phyloP scores from a whole-genome alignment of 805 yeast genomes.

The Candida ficus region DNA sequence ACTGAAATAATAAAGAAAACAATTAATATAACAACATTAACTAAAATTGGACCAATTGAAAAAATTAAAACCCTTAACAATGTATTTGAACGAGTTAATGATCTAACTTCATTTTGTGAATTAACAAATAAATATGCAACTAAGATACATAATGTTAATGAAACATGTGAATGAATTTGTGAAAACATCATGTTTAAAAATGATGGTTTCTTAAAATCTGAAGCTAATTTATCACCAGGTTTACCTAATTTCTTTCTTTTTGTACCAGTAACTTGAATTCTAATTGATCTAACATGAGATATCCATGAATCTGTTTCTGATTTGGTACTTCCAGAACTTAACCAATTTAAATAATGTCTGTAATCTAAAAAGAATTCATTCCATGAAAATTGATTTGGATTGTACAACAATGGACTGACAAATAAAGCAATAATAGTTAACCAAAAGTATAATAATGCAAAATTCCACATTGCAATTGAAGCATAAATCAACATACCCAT shows the following conservation, averaged over 20 bases:
- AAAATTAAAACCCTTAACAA: conserved; percentile 39
- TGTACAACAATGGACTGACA: conserved; percentile 56
- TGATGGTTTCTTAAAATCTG: conserved; percentile 48
- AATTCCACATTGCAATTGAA: conserved; percentile 58
- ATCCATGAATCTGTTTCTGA: conserved; percentile 36
- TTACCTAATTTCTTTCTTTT: conserved; percentile 38
- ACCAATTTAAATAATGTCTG: conserved; percentile 36
- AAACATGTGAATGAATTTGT: conserved; percentile 35
- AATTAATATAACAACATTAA: conserved; percentile 38
- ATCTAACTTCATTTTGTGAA: conserved; percentile 42
- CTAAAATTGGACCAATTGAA: conserved; percentile 41
- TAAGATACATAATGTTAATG: conserved; percentile 31
- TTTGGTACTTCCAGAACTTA: conserved; percentile 46
- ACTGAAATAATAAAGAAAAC: conserved; percentile 37
- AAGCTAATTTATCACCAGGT: conserved; percentile 33
- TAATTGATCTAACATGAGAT: conserved; percentile 40
- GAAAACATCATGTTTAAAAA: conserved; percentile 36
- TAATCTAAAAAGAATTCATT: conserved; percentile 60
- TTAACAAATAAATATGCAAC: conserved; percentile 50
- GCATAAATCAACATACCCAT: conserved; percentile 49
- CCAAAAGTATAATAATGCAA: conserved; percentile 57
- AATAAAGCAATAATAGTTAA: conserved; percentile 49
- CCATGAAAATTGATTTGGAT: conserved; percentile 64
- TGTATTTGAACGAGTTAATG: conserved; percentile 32
- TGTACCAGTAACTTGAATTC: conserved; percentile 55